phyloP scores from a whole-genome alignment of 345 rosid species.

The Corchorus olitorius region DNA sequence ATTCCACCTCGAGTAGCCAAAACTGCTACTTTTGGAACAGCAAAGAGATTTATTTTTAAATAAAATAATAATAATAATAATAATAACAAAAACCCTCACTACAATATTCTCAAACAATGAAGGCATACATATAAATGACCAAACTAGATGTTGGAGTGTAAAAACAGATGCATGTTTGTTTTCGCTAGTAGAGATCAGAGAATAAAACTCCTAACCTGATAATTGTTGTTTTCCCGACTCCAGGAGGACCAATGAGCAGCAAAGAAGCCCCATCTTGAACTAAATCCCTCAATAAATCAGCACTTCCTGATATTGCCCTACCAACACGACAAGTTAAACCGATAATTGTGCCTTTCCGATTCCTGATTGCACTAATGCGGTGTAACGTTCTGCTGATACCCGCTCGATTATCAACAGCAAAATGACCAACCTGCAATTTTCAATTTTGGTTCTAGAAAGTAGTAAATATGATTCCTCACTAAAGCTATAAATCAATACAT shows the following conservation, averaged over 20 bases:
- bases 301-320: slow-evolving; percentile 77
- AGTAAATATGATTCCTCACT: neutral
- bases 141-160: neutral
- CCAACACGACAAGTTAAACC: slow-evolving; percentile 98
- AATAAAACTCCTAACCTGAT: slow-evolving; percentile 51
- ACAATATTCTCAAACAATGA: slow-evolving; percentile 7
- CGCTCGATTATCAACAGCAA: slow-evolving; percentile 86
- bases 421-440: slow-evolving; percentile 72
- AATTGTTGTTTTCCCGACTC: slow-evolving; percentile 95
- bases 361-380: slow-evolving; percentile 86
- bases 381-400: slow-evolving; percentile 90
- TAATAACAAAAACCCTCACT: neutral
- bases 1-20: neutral
- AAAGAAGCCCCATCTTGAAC: slow-evolving; percentile 78
- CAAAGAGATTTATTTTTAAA: neutral
- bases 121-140: neutral
- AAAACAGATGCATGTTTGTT: neutral
- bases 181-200: neutral
- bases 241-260: slow-evolving; percentile 93
- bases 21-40: slow-evolving; percentile 2
- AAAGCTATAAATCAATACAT: neutral
- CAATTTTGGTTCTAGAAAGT: slow-evolving; percentile 17
- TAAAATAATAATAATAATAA: neutral
- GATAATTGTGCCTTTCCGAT: slow-evolving; percentile 67
- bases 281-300: slow-evolving; percentile 72